phyloP scores from a whole-genome alignment of 108 stramenopile species.

The Fragilaria crotonensis region DNA sequence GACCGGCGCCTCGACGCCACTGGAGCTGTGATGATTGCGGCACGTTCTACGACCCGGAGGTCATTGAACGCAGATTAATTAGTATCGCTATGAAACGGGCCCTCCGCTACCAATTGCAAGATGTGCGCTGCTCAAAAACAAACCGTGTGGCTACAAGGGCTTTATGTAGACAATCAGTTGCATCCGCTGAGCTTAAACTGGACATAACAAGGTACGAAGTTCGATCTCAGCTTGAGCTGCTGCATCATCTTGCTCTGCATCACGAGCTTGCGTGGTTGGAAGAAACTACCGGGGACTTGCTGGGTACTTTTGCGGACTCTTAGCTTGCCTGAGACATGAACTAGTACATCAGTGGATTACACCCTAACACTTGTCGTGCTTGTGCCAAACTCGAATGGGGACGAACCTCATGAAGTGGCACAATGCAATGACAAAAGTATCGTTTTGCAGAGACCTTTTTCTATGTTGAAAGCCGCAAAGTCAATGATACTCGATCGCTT shows the following conservation, averaged over 20 bases:
- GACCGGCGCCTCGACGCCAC: constrained; percentile 41
- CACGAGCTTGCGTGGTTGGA: constrained; percentile 65
- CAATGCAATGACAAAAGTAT: no score
- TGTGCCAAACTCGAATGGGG: no score
- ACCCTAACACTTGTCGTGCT: no score
- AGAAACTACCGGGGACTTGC: constrained; percentile 33
- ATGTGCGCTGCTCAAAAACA: constrained; percentile 85
- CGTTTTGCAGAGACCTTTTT: no score
- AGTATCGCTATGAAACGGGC: constrained; percentile 61
- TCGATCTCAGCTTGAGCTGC: constrained; percentile 36
- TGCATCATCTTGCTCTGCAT: constrained; percentile 53
- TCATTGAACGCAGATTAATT: constrained; percentile 81
- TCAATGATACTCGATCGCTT: no score
- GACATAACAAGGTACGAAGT: constrained; percentile 60
- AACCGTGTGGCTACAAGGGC: constrained; percentile 47
- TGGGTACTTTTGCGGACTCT: no score
- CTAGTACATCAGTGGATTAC: no score
- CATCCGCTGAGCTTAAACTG: constrained; percentile 57
- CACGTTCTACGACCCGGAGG: constrained; percentile 63
- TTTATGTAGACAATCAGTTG: constrained; percentile 51
- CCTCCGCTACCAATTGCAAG: constrained; percentile 88
- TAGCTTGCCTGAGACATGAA: no score
- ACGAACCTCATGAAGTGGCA: no score
- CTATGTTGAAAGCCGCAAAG: no score
- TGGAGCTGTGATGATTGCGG: constrained; percentile 90